Evolutionary conservation across 306 rosid species (phyloP).

Genomic region (Gleditsia sinensis): DNA sequence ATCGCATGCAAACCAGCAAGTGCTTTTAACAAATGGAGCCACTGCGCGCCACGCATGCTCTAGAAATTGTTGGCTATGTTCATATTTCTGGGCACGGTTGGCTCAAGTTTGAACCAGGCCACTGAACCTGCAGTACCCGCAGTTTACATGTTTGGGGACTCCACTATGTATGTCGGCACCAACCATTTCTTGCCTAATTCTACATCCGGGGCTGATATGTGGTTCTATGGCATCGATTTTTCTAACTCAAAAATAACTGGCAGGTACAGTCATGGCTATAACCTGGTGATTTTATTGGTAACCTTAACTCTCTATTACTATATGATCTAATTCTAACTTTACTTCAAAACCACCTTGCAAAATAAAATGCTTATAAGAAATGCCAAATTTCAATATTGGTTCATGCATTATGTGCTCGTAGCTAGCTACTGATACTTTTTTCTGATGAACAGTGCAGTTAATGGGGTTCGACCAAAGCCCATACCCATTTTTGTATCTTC

Average conservation of each 20-base stretch:
- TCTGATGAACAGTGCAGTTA: slow-evolving; percentile 6
- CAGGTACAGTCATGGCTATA: slow-evolving; percentile 48
- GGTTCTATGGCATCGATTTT: slow-evolving; percentile 45
- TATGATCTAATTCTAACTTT: no score
- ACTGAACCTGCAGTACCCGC: slow-evolving; percentile 8
- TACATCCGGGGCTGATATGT: slow-evolving; percentile 21
- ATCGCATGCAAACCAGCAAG: no score
- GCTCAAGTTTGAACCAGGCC: background rate
- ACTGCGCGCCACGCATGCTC: no score
- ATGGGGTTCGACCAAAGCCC: slow-evolving; percentile 38
- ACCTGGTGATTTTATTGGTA: slow-evolving; percentile 43
- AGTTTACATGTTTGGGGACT: slow-evolving; percentile 50
- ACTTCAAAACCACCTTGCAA: no score
- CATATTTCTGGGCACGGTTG: background rate
- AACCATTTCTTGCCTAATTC: slow-evolving; percentile 24
- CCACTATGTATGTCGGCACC: slow-evolving; percentile 46
- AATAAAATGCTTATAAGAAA: no score
- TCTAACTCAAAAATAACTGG: slow-evolving; percentile 36
- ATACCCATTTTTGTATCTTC: slow-evolving; percentile 27
- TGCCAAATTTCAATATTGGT: no score
- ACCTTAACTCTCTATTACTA: background rate
- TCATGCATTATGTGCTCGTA: no score
- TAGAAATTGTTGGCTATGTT: no score
- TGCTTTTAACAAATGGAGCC: no score
- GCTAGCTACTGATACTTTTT: no score